Evolutionary conservation across 495 filamentous ascomycete genomes (phyloP).

Genomic region (Aspergillus haitiensis): DNA sequence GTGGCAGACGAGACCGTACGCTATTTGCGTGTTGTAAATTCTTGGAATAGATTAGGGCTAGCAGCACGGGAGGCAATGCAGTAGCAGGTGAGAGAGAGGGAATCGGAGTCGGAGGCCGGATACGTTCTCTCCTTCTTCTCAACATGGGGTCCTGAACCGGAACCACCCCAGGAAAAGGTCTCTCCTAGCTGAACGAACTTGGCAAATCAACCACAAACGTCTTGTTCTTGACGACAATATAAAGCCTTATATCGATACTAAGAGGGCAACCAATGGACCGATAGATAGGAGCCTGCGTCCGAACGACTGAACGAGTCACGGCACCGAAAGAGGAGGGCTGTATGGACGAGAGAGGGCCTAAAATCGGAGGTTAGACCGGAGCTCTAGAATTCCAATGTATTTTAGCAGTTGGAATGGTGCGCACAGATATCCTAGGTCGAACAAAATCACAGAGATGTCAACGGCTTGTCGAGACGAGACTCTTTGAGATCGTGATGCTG

Average conservation of each 20-base stretch:
- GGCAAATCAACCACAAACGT: constrained; percentile 17
- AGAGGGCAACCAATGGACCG: constrained; percentile 24
- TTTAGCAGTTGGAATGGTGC: constrained; percentile 12
- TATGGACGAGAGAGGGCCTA: constrained; percentile 11
- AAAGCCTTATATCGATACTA: constrained; percentile 5
- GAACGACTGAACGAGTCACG: constrained; percentile 36
- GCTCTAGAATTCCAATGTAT: constrained; percentile 15
- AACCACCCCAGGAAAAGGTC: constrained; percentile 33
- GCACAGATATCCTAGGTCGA: constrained; percentile 14
- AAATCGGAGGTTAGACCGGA: constrained; percentile 22
- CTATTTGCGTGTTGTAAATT: constrained; percentile 33
- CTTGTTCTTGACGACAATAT: constrained; percentile 14
- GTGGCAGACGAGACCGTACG: constrained; percentile 47
- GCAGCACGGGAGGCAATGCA: constrained; percentile 25
- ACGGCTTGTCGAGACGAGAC: constrained; percentile 22
- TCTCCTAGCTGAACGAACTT: constrained; percentile 16
- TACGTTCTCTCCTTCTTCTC: constrained; percentile 55
- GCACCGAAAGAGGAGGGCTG: constrained; percentile 23
- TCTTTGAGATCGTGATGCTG: constrained; percentile 28
- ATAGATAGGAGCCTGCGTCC: constrained; percentile 33
- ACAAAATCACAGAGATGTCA: constrained; percentile 25
- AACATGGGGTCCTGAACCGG: constrained; percentile 48
- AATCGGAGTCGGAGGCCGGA: constrained; percentile 43
- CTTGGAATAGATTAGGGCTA: constrained; percentile 26
- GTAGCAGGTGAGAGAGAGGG: constrained; percentile 36